These are phyloP conservation scores for Rosa multiflora DNA, from an alignment of 306 rosid species.

Conservation along the genomic window DNA sequence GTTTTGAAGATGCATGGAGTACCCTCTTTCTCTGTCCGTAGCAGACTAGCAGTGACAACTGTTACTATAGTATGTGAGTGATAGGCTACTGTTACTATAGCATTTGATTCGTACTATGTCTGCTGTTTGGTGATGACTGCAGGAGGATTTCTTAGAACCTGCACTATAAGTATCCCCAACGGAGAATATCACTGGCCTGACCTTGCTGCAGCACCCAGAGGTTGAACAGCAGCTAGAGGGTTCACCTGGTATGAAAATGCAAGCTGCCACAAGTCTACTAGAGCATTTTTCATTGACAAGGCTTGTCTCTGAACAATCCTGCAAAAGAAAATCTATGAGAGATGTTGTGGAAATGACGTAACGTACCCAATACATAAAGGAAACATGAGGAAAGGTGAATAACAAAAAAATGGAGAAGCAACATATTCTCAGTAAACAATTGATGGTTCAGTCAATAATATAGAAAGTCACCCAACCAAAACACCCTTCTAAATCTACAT, in stretches of 20 bases:
- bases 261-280: constrained; percentile 79
- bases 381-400: not conserved
- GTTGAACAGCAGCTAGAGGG: constrained; percentile 80
- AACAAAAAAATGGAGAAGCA: not conserved
- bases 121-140: not conserved
- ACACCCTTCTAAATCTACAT: not conserved
- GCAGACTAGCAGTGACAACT: no score
- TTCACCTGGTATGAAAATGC: constrained; percentile 90
- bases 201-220: constrained; percentile 39
- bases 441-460: not conserved
- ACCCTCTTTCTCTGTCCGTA: no score
- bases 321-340: constrained; percentile 10
- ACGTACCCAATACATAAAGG: not conserved
- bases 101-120: not conserved
- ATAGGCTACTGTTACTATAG: not conserved
- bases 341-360: not conserved
- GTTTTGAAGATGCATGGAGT: no score
- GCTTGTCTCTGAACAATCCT: constrained; percentile 54
- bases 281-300: constrained; percentile 45
- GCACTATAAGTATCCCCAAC: no score
- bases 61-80: no score
- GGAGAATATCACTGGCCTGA: constrained; percentile 4
- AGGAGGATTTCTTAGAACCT: not conserved
- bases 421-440: not conserved
- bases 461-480: not conserved